phyloP scores from a whole-genome alignment of 176 grass and related monocot genomes.

The Oryza meyeriana region DNA sequence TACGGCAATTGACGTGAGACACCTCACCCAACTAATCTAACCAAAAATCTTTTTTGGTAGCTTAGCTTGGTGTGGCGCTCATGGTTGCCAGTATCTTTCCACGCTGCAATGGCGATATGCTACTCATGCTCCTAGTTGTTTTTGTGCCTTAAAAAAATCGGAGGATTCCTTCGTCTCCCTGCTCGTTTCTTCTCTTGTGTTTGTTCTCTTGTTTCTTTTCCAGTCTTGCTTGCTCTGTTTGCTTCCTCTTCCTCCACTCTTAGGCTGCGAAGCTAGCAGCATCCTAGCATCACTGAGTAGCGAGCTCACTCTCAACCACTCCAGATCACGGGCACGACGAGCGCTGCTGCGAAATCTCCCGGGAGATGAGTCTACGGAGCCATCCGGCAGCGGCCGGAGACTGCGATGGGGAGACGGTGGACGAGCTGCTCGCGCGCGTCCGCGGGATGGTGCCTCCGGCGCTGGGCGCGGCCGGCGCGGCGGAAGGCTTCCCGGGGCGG shows the following conservation, averaged over 20 bases:
- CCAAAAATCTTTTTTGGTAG: neutral
- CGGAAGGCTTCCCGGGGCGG: constrained; percentile 44
- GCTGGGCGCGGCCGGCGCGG: constrained; percentile 21
- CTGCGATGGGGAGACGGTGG: constrained; percentile 19
- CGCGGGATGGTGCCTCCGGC: constrained; percentile 40
- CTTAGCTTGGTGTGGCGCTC: constrained; percentile 12
- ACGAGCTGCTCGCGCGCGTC: constrained; percentile 46
- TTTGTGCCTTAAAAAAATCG: neutral
- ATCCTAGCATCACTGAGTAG: neutral
- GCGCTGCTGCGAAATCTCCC: neutral
- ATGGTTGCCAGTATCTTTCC: constrained; percentile 31
- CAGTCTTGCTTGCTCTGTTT: constrained; percentile 2
- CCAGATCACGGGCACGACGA: constrained; percentile 22
- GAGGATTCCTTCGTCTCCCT: constrained; percentile 1
- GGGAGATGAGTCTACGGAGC: constrained; percentile 32
- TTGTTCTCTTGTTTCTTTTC: constrained; percentile 39
- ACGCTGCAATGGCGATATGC: constrained; percentile 36
- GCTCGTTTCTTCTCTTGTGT: constrained; percentile 22
- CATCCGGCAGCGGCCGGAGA: constrained; percentile 13
- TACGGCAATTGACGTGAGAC: constrained; percentile 6
- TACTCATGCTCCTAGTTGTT: neutral
- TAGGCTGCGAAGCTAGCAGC: neutral
- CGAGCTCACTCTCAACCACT: constrained; percentile 11
- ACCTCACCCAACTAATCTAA: neutral
- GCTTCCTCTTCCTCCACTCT: neutral